Conservation (phyloP, 140 eudicot species). For the Ambrosia hybrid region DNA sequence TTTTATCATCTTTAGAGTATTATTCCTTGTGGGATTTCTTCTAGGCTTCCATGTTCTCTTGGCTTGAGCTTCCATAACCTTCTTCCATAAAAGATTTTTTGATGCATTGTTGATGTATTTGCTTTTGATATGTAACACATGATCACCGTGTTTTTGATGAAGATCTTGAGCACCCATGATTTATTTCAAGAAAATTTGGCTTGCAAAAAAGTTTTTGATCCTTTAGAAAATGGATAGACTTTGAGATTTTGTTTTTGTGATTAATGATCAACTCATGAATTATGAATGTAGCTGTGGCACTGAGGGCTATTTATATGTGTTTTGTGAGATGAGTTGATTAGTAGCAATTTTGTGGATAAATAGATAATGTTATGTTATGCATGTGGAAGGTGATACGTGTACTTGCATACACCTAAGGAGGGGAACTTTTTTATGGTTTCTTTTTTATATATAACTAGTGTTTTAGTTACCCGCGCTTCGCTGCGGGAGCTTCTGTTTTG, state of each 20-base stretch:
- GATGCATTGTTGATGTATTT: slow-evolving; percentile 34
- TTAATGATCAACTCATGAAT: slow-evolving; percentile 24
- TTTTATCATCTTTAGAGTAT: no score
- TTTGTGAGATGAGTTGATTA: slow-evolving; percentile 35
- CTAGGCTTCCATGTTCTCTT: background rate
- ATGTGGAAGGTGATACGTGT: slow-evolving; percentile 31
- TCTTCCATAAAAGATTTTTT: slow-evolving; percentile 31
- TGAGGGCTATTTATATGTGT: slow-evolving; percentile 45
- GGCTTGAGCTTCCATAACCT: background rate
- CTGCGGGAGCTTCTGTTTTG: no score
- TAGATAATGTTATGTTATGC: slow-evolving; percentile 33
- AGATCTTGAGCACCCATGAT: slow-evolving; percentile 42
- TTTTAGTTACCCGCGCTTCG: no score
- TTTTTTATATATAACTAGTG: no score
- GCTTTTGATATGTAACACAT: slow-evolving; percentile 26
- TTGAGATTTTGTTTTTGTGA: slow-evolving; percentile 23
- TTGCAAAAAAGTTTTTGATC: slow-evolving; percentile 14
- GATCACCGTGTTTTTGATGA: slow-evolving; percentile 30
- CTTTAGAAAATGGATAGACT: slow-evolving; percentile 15
- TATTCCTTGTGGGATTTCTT: no score
- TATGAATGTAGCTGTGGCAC: slow-evolving; percentile 28
- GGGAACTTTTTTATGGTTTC: background rate
- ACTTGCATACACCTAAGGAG: slow-evolving; percentile 24
- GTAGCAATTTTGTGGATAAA: slow-evolving; percentile 30
- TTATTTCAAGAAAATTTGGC: slow-evolving; percentile 7